Base-by-base conservation (phyloP, 1,139 yeast species). In the Nakaseomyces delphensis region DNA sequence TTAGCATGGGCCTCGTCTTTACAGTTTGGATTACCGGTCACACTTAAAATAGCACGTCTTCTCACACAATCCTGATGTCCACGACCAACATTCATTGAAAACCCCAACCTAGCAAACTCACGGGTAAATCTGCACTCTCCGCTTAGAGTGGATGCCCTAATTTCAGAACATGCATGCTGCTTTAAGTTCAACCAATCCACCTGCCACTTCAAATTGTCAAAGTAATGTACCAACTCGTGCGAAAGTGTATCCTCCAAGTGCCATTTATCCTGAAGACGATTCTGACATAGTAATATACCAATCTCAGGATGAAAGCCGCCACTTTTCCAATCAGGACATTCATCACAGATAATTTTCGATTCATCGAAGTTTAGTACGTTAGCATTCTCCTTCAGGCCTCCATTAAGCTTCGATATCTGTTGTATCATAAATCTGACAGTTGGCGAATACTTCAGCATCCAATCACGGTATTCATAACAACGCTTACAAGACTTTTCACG, bases 101-200 rank as follows among this genome's bases (percentile, higher is more conserved):
- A 44, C 4, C 63, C 63, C 36, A 62, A 50, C 57, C 82, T 75
- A 48, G 76, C 74, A 51, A 91, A 79, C 60, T 91, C 96, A 54
- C 83, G 83, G 76, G 83, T 76, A 55, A 91, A 78, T 29, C 97
- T 74, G 64, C 99, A 91, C 60, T 91, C 99, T 7, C 99, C 99
- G 56, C 95, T 83, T 30, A 91, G 69, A 58, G 85, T 81, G 11
- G 94, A 82, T 0, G 98, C 98, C 47, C 99, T 71, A 42, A 91
- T 86, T 64, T 91, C 98, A 0, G 96, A 82, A 63, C 98, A 93
- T 0, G 98, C 98, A 60, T 91, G 98, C 58, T 91, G 98, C 56
- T 77, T 77, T 57, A 93, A 68, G 62, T 91, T 77, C 44, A 72
- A 61, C 79, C 95, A 82, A 60, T 91, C 83, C 8, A 91, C 86